These are phyloP conservation scores for Pleurotus pulmonarius DNA, from an alignment of 768 basidiomycete species.

Conservation along the genomic window DNA sequence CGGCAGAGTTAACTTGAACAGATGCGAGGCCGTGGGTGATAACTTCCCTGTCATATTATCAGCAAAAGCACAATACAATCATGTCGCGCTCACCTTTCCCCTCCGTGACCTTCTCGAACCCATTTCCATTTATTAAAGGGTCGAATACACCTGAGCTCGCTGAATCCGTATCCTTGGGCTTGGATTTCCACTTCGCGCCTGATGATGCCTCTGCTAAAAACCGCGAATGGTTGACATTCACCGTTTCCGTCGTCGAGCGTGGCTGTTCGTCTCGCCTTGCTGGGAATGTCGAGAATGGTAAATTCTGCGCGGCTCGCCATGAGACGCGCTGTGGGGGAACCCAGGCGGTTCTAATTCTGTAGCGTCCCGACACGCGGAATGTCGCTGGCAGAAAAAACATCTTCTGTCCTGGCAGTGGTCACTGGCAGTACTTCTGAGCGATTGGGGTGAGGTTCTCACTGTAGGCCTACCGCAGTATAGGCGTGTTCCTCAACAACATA, in stretches of 20 bases:
- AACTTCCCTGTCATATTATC: conserved; percentile 43
- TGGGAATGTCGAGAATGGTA: too few species aligned
- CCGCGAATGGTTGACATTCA: conserved; percentile 36
- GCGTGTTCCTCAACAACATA: too few species aligned
- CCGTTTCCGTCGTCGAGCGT: conserved; percentile 21
- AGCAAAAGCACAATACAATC: neutral
- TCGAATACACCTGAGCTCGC: conserved; percentile 9
- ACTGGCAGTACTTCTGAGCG: too few species aligned
- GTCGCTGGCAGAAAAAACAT: too few species aligned
- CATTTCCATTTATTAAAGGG: conserved; percentile 12
- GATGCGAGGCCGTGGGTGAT: conserved; percentile 56
- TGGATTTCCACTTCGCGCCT: conserved; percentile 27
- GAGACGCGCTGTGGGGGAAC: too few species aligned
- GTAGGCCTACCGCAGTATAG: too few species aligned
- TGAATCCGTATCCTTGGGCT: neutral
- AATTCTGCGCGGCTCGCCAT: too few species aligned
- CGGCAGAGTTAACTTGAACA: conserved; percentile 65
- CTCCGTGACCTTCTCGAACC: conserved; percentile 23
- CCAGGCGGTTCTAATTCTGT: too few species aligned
- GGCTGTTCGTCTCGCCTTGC: neutral
- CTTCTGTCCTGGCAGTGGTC: too few species aligned
- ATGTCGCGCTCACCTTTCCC: conserved; percentile 29
- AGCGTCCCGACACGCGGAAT: too few species aligned
- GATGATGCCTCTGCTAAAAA: conserved; percentile 40
- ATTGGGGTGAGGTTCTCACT: too few species aligned